Percentiles rank a stretch among this genome's conserved stretches.
These are phyloP conservation scores for Podaxis sp. DNA, from an alignment of 768 basidiomycete genomes.

Conservation along the genomic window DNA sequence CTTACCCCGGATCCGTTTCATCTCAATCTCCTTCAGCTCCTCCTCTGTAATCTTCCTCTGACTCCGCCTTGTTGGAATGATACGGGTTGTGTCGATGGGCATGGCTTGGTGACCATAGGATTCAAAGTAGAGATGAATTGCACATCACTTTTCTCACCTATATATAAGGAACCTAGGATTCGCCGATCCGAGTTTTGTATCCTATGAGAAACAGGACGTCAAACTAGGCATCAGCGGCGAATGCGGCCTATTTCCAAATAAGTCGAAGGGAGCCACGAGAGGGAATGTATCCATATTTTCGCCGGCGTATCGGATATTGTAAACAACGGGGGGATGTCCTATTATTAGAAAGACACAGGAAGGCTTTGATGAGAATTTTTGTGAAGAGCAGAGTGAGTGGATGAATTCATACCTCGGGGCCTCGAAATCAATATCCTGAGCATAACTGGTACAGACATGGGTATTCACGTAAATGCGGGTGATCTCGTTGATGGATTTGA, in stretches of 20 bases:
- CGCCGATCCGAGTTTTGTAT: background rate
- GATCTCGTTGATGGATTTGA: background rate
- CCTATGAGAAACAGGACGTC: background rate
- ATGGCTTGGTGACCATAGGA: constrained; percentile 24
- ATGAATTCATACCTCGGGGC: background rate
- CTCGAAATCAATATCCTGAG: too few relatives aligned
- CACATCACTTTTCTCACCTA: background rate
- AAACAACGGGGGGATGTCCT: background rate
- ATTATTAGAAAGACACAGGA: background rate
- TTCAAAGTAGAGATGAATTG: background rate
- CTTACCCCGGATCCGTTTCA: constrained; percentile 48
- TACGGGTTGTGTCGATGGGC: constrained; percentile 44
- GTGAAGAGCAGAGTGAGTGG: background rate
- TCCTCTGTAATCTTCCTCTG: constrained; percentile 49
- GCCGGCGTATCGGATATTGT: background rate
- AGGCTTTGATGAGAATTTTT: background rate
- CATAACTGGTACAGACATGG: too few relatives aligned
- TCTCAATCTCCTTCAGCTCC: constrained; percentile 51
- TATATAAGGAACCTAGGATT: background rate
- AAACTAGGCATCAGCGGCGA: background rate
- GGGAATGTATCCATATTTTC: background rate
- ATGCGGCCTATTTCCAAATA: background rate
- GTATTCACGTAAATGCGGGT: too few relatives aligned
- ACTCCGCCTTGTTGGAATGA: constrained; percentile 35
- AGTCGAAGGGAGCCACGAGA: background rate